These are phyloP conservation scores for Cryphonectria japonica DNA, from an alignment of 2,329 filamentous ascomycete genomes.

Conservation along the genomic window DNA sequence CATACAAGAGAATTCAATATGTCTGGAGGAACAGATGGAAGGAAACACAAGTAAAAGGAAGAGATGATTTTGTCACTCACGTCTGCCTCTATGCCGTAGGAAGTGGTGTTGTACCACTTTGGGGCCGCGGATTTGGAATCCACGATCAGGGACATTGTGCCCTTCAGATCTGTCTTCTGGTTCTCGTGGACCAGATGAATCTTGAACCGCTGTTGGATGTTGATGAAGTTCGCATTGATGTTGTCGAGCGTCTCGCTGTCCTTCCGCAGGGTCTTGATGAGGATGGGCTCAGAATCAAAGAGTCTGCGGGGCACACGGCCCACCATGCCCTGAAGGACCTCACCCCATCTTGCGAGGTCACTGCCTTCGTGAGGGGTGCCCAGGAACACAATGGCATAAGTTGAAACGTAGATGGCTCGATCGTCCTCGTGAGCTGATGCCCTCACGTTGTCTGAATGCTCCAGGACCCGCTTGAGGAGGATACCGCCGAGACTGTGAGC, in stretches of 20 bases:
- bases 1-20: background rate
- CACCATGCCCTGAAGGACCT: conserved; percentile 69
- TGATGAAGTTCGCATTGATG: conserved; percentile 73
- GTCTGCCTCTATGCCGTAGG: conserved; percentile 74
- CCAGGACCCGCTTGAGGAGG: conserved; percentile 69
- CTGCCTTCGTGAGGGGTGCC: conserved; percentile 77
- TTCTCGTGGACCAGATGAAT: conserved; percentile 80
- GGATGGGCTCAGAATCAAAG: conserved; percentile 68
- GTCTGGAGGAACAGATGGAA: background rate
- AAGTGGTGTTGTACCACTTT: conserved; percentile 68
- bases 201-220: conserved; percentile 71
- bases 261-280: conserved; percentile 71
- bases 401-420: conserved; percentile 73
- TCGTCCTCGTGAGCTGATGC: conserved; percentile 64
- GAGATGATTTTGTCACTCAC: conserved; percentile 7
- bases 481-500: conserved; percentile 76
- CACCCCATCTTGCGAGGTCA: conserved; percentile 69
- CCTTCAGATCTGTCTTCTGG: conserved; percentile 70
- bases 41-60: background rate
- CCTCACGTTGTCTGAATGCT: conserved; percentile 66
- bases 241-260: conserved; percentile 76
- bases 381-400: conserved; percentile 76
- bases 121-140: conserved; percentile 72
- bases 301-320: conserved; percentile 67
- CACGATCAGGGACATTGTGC: conserved; percentile 63